A percentile compares a stretch with the other conserved stretches of the same genome.
These are phyloP conservation scores for Aspergillus aculeatus DNA, from an alignment of 2,329 filamentous ascomycete genomes.

Conservation along the genomic window DNA sequence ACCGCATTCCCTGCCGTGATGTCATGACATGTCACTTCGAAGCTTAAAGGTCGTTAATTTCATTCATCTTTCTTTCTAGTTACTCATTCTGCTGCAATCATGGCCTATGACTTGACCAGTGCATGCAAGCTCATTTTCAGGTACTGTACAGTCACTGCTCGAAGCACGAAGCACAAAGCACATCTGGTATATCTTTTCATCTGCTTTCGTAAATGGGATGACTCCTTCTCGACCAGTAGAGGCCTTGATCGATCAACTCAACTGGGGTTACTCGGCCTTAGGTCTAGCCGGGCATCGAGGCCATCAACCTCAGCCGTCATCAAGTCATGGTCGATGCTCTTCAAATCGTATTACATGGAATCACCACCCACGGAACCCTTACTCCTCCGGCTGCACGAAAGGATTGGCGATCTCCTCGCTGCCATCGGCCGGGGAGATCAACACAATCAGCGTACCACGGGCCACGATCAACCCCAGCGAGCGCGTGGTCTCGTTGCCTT, in stretches of 20 bases:
- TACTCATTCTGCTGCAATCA: background rate
- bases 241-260: background rate
- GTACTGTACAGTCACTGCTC: background rate
- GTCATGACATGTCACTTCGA: background rate
- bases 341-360: background rate
- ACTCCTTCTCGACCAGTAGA: background rate
- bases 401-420: constrained; percentile 96
- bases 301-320: background rate
- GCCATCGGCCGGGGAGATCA: constrained; percentile 89
- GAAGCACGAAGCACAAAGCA: background rate
- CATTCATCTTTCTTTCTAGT: background rate
- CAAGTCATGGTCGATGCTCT: background rate
- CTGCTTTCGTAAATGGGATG: background rate
- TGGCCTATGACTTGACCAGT: background rate
- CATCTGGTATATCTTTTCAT: constrained; percentile 1
- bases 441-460: constrained; percentile 85
- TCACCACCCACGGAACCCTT: constrained; percentile 17
- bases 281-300: background rate
- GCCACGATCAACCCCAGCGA: constrained; percentile 84
- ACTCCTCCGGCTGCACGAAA: constrained; percentile 74
- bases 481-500: constrained; percentile 81
- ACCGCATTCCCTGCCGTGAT: background rate
- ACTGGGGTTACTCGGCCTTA: background rate
- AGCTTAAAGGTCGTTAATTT: background rate
- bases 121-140: background rate